Conservation (phyloP, 257 asterid species). For the Solanum paucissectum region DNA sequence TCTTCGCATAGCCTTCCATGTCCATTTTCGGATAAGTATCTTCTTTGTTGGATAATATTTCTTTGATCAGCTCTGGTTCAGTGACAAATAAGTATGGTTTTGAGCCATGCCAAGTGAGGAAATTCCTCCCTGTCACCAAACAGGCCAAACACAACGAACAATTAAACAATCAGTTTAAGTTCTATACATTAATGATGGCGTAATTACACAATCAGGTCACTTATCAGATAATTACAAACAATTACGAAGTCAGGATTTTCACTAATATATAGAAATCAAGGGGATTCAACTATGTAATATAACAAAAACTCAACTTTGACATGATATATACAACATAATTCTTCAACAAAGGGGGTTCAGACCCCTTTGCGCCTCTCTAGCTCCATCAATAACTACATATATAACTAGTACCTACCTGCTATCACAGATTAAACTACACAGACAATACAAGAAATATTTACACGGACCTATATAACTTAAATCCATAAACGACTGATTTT, state of each 20-base stretch:
- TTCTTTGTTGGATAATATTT: slow-evolving; percentile 40
- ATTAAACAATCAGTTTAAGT: neutral
- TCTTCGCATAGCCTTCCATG: slow-evolving; percentile 50
- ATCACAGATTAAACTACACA: neutral
- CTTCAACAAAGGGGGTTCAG: neutral
- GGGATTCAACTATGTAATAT: neutral
- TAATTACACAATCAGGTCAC: neutral
- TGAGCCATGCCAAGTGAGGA: slow-evolving; percentile 49
- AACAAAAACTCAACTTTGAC: neutral
- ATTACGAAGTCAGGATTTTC: neutral
- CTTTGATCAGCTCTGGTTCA: slow-evolving; percentile 46
- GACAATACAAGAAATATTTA: neutral
- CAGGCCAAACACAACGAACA: neutral
- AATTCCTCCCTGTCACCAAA: slow-evolving; percentile 30
- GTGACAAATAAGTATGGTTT: slow-evolving; percentile 45
- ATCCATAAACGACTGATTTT: neutral
- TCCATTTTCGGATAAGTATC: slow-evolving; percentile 45
- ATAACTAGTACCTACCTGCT: neutral
- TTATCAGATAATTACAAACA: neutral
- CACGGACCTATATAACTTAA: neutral
- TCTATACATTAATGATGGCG: neutral
- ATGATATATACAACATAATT: neutral
- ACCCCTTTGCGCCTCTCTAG: neutral
- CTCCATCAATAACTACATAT: neutral
- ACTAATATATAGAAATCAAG: neutral